Percentiles rank a stretch among this genome's conserved stretches.
Evolutionary conservation across 2,329 filamentous ascomycete species (phyloP).

Genomic region (Phoma sp.): DNA sequence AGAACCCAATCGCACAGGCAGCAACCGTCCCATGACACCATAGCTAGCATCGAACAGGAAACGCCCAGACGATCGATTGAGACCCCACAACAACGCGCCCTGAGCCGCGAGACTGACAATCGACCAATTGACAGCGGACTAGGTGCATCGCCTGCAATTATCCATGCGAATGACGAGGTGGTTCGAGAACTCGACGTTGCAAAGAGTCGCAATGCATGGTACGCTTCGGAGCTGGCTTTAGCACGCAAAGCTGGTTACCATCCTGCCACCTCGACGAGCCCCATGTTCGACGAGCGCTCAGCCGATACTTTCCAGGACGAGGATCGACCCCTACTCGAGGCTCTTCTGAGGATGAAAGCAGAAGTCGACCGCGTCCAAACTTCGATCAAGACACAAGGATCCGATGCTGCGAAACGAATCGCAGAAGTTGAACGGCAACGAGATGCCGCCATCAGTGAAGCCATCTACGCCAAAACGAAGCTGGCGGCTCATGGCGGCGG

Average conservation of each 20-base stretch:
- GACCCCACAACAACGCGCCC: slow-evolving; percentile 36
- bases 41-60: slow-evolving; percentile 56
- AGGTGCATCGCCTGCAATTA: slow-evolving; percentile 67
- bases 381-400: slow-evolving; percentile 86
- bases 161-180: slow-evolving; percentile 71
- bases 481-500: slow-evolving; percentile 77
- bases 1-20: slow-evolving; percentile 56
- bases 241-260: slow-evolving; percentile 89
- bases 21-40: slow-evolving; percentile 67
- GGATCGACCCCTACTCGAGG: slow-evolving; percentile 89
- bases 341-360: slow-evolving; percentile 85
- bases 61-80: slow-evolving; percentile 43
- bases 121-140: slow-evolving; percentile 64
- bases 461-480: slow-evolving; percentile 92
- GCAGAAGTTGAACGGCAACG: slow-evolving; percentile 94
- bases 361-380: slow-evolving; percentile 89
- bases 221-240: slow-evolving; percentile 90
- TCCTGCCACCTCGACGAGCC: slow-evolving; percentile 71
- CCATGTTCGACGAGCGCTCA: slow-evolving; percentile 76
- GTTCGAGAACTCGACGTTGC: slow-evolving; percentile 85
- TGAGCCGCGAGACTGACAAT: slow-evolving; percentile 41
- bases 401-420: slow-evolving; percentile 84
- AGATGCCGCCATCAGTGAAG: slow-evolving; percentile 92
- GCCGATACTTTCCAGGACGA: slow-evolving; percentile 87
- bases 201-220: slow-evolving; percentile 93